These are phyloP conservation scores for Gossypium thurberi DNA, from an alignment of 345 rosid species.

Conservation along the genomic window DNA sequence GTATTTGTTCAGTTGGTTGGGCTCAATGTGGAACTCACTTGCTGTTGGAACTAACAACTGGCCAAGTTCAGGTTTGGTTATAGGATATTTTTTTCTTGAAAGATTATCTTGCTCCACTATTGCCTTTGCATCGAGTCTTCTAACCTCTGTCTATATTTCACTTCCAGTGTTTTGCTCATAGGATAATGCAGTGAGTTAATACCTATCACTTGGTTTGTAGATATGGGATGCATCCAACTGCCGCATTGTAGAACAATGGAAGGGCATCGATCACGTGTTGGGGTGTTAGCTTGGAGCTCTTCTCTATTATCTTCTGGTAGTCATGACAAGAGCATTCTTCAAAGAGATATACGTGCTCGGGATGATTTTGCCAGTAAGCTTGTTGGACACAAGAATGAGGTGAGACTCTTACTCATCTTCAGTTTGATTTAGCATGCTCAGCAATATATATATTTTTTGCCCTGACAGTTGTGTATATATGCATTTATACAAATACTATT, in stretches of 20 bases:
- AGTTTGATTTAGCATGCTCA: slow-evolving; percentile 7
- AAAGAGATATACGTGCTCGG: slow-evolving; percentile 68
- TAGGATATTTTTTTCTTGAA: not conserved
- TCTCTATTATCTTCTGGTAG: slow-evolving; percentile 88
- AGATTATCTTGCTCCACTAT: not conserved
- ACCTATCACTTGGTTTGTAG: slow-evolving; percentile 25
- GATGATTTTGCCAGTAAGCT: slow-evolving; percentile 86
- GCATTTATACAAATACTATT: not conserved
- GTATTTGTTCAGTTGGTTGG: slow-evolving; percentile 93
- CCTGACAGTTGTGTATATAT: not conserved
- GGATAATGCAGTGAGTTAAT: not conserved
- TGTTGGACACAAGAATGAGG: slow-evolving; percentile 97
- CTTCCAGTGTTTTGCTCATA: not conserved
- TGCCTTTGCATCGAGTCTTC: slow-evolving; percentile 1
- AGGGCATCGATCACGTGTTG: slow-evolving; percentile 89
- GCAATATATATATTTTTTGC: not conserved
- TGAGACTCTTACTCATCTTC: slow-evolving; percentile 17
- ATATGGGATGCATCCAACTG: slow-evolving; percentile 91
- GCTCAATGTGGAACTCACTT: slow-evolving; percentile 75
- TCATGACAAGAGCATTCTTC: slow-evolving; percentile 90
- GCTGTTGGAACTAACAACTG: slow-evolving; percentile 86
- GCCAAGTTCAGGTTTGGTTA: slow-evolving; percentile 70
- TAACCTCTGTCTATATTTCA: not conserved
- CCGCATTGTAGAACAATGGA: slow-evolving; percentile 82
- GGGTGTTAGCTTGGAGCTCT: slow-evolving; percentile 95